Conservation (phyloP, 768 basidiomycete species). For the Tremella mesenterica region DNA sequence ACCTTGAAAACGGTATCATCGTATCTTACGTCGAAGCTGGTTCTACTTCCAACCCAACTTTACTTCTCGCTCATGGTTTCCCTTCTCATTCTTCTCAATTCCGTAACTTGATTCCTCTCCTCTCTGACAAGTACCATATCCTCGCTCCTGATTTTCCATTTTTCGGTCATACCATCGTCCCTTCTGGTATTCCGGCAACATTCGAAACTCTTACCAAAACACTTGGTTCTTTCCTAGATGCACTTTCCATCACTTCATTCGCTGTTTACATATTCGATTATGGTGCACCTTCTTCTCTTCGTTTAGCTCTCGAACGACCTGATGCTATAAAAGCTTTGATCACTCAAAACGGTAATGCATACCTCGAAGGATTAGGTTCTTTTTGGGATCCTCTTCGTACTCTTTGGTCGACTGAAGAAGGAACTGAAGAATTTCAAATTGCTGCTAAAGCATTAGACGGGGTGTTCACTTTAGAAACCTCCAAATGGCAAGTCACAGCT, state of each 20-base stretch:
- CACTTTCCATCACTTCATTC: conserved; percentile 46
- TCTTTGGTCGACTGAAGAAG: too few species aligned
- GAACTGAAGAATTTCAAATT: too few species aligned
- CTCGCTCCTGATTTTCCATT: conserved; percentile 53
- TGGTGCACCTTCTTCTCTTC: conserved; percentile 43
- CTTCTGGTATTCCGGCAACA: conserved; percentile 40
- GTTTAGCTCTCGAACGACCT: conserved; percentile 48
- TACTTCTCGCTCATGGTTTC: conserved; percentile 52
- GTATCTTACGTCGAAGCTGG: conserved; percentile 51
- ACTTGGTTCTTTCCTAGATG: conserved; percentile 48
- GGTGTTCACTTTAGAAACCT: conserved; percentile 35
- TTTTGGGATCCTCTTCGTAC: conserved; percentile 28
- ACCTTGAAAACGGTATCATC: conserved; percentile 1
- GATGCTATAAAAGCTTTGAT: conserved; percentile 48
- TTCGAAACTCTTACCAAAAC: conserved; percentile 48
- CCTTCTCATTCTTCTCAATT: conserved; percentile 52
- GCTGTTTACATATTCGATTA: conserved; percentile 53
- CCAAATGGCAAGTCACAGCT: conserved; percentile 4
- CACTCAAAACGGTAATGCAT: conserved; percentile 52
- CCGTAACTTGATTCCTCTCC: conserved; percentile 49
- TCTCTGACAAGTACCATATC: conserved; percentile 48
- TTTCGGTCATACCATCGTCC: conserved; percentile 51
- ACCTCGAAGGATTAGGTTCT: conserved; percentile 48
- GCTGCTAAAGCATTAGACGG: conserved; percentile 12
- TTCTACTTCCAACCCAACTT: conserved; percentile 9